Base-by-base conservation (phyloP, 192 early-diverging fungal species). In the Podila clonocystis region DNA sequence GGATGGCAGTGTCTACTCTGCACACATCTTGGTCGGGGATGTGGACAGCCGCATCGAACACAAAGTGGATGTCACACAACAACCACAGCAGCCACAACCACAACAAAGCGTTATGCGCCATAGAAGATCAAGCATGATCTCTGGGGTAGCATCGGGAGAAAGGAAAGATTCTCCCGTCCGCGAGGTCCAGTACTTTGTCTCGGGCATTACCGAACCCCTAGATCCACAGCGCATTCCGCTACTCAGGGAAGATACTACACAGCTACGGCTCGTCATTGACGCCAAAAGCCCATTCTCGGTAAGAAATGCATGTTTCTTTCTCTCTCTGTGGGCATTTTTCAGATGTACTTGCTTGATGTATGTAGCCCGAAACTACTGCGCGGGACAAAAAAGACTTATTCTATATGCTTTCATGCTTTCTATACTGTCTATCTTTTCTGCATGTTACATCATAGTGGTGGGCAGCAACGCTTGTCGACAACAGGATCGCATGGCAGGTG, bases 401-500 rank as follows among this genome's bases (percentile, higher is more conserved):
- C 12, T 45, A 17, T 45, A 45, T 45, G 15, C 61, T 58, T 58
- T 34, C 41, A 34, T 58, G 33, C 31, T 67, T 24, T 62, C 62
- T 13, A 48, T 41, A 3, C 28, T 17, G 29, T 17, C 49, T 58
- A 20, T 36, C 50, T 30, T 22, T 15, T 30, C 30, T 34, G 52
- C n/a, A 5, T 41, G 1, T 33, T 36, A 41, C 33, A 31, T 45
- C 20, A 58, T 62, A 79, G 76, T 79, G 76, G 76, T 79, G 76
- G 76, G 76, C 65, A 4, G 76, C 76, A 24, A 79, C 76, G 9
- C 24, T 79, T 20, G 76, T 58, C 24, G 76, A 79, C 41, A 63
- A 68, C 30, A 72, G 76, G 30, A 72, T 79, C 13, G 76, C 76
- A 33, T 79, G 76, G 76, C 76, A 79, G 33, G 70, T 79, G 36